Conservation (phyloP, 805 yeast species). For the Saturnispora halmiae region DNA sequence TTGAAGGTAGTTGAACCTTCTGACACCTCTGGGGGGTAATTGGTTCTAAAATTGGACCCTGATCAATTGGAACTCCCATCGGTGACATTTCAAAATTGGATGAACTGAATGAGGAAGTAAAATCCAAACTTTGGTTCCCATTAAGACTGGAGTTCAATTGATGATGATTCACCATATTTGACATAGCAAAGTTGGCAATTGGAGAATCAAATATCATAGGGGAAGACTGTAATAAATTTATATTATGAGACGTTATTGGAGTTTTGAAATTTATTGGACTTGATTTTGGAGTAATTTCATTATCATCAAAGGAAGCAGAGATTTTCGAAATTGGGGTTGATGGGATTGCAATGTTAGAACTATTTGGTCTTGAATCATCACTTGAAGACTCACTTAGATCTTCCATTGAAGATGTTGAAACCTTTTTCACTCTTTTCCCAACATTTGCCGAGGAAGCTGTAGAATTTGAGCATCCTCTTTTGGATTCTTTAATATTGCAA, state of each 20-base stretch:
- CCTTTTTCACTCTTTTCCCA: too few species aligned
- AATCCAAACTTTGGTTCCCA: constrained; percentile 32
- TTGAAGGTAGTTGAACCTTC: constrained; percentile 14
- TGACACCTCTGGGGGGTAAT: constrained; percentile 39
- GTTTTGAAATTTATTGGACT: constrained; percentile 5
- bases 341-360: neutral
- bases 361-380: neutral
- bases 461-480: too few species aligned
- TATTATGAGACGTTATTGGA: constrained; percentile 4
- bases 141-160: constrained; percentile 10
- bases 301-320: neutral
- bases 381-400: constrained; percentile 1
- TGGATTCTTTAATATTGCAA: constrained; percentile 49
- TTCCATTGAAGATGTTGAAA: constrained; percentile 1
- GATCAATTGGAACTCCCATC: constrained; percentile 39
- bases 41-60: constrained; percentile 61
- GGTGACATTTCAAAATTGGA: constrained; percentile 60
- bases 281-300: neutral
- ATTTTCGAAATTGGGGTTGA: constrained; percentile 9
- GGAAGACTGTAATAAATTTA: constrained; percentile 9
- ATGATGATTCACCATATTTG: neutral
- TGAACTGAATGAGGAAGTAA: constrained; percentile 57
- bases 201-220: constrained; percentile 20
- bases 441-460: neutral
- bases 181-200: constrained; percentile 16